phyloP scores from a whole-genome alignment of 805 yeast species.

The Candida cerambycidarum region DNA sequence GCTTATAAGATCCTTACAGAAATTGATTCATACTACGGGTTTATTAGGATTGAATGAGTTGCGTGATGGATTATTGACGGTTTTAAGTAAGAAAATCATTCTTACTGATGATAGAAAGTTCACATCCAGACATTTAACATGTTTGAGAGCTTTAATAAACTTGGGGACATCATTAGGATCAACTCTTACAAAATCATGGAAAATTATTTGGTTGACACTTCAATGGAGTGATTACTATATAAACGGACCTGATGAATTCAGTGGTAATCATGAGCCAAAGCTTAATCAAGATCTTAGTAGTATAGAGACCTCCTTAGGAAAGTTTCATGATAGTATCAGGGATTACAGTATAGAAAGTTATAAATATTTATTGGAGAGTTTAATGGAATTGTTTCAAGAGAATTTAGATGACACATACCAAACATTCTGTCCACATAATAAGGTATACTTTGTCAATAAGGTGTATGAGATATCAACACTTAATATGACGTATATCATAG shows the following conservation, averaged over 20 bases:
- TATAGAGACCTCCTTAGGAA: constrained; percentile 57
- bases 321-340: constrained; percentile 59
- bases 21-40: constrained; percentile 80
- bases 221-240: constrained; percentile 77
- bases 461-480: constrained; percentile 52
- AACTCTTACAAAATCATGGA: constrained; percentile 68
- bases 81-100: constrained; percentile 28
- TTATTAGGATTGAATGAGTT: constrained; percentile 55
- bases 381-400: constrained; percentile 42
- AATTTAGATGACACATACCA: background rate
- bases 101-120: constrained; percentile 26
- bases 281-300: constrained; percentile 43
- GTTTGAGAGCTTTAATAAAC: constrained; percentile 76
- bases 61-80: constrained; percentile 49
- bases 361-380: constrained; percentile 43
- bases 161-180: constrained; percentile 83
- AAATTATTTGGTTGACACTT: constrained; percentile 53
- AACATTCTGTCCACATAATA: constrained; percentile 52
- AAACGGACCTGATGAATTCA: constrained; percentile 51
- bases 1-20: constrained; percentile 72
- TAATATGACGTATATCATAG: constrained; percentile 50
- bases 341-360: constrained; percentile 25
- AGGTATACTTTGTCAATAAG: constrained; percentile 52
- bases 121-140: constrained; percentile 66
- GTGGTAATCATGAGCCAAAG: constrained; percentile 22